A percentile compares a stretch with the other conserved stretches of the same genome.
phyloP scores from a whole-genome alignment of 768 basidiomycete genomes.

The Galerina sulciceps region DNA sequence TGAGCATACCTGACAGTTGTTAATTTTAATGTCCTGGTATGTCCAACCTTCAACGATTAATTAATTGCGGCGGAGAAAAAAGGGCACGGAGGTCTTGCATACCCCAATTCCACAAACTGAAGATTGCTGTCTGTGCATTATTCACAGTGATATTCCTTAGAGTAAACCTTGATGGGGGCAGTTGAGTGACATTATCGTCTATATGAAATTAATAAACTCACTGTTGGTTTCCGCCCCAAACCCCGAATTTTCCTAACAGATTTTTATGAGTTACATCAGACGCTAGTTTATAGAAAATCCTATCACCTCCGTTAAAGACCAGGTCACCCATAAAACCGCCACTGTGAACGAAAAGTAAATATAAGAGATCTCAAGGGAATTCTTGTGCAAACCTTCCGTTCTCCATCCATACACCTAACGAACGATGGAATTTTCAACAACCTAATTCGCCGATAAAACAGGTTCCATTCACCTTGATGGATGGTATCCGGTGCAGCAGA shows the following conservation, averaged over 20 bases:
- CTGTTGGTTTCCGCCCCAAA: slow-evolving; percentile 82
- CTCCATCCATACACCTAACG: slow-evolving; percentile 69
- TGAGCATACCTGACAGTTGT: slow-evolving; percentile 37
- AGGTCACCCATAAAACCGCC: slow-evolving; percentile 59
- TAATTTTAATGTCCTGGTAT: slow-evolving; percentile 45
- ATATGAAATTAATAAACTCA: slow-evolving; percentile 28
- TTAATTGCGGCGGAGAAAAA: not conserved
- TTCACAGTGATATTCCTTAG: slow-evolving; percentile 63
- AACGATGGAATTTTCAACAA: not conserved
- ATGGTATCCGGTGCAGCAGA: slow-evolving; percentile 60
- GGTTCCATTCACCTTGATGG: slow-evolving; percentile 59
- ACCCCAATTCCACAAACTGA: slow-evolving; percentile 35
- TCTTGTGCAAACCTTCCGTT: slow-evolving; percentile 61
- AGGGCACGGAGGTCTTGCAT: not conserved
- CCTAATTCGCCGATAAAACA: not conserved
- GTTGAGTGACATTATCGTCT: not conserved
- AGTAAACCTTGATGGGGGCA: slow-evolving; percentile 46
- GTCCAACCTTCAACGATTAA: slow-evolving; percentile 43
- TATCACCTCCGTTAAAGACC: slow-evolving; percentile 55
- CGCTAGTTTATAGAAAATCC: not conserved
- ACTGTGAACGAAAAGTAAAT: slow-evolving; percentile 23
- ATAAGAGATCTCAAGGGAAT: not conserved
- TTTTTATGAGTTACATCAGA: not conserved
- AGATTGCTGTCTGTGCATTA: slow-evolving; percentile 53
- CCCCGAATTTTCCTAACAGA: slow-evolving; percentile 60